Evolutionary conservation across 1,284 basidiomycete genomes (phyloP), one percentile per base, ranked within the genome.

Genomic region (Marasmius fiardii): DNA sequence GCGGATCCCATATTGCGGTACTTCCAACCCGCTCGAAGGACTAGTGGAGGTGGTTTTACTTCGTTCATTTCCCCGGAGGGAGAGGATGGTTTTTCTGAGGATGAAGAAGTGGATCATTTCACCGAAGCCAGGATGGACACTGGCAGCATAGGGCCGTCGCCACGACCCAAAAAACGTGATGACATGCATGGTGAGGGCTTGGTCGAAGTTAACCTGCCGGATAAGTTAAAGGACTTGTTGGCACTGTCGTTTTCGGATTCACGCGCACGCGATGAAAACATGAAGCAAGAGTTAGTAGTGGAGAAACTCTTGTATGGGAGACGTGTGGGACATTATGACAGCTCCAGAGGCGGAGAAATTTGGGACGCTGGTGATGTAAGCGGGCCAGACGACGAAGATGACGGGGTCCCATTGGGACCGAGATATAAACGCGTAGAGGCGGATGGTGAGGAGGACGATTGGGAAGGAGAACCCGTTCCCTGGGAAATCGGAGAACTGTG

Each of bases 391-490:
- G 71, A 76, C 53, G 73, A 68, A 37, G 69, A 69, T 37, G 74
- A 74, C 52, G 66, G 65, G n/a, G 64, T 63, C 5, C 21, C 28
- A 21, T 63, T 56, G 8, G 59, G 44, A 21, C 58, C 43, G 43
- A 51, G 24, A 31, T 44, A 48, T 54, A 47, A 56, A 50, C 68
- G 72, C 43, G 70, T 64, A 39, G 83, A 81, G 14, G n/a, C 39
- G 39, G 16, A 41, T 10, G 39, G 39, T 54, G 77, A 71, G 5
- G 86, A 86, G 65, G 88, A 89, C 48, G 89, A 91, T 60, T 91
- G 89, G 89, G 88, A 90, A 68, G 83, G 85, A 24, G 89, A 90
- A 67, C 85, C 86, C 37, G 77, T 90, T 39, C 85, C 88, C 58
- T 91, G 88, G 88, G 86, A 86, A 69, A 76, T 80, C 16, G 88